Base-by-base conservation (phyloP, 305 asterid species). In the Vinca major region DNA sequence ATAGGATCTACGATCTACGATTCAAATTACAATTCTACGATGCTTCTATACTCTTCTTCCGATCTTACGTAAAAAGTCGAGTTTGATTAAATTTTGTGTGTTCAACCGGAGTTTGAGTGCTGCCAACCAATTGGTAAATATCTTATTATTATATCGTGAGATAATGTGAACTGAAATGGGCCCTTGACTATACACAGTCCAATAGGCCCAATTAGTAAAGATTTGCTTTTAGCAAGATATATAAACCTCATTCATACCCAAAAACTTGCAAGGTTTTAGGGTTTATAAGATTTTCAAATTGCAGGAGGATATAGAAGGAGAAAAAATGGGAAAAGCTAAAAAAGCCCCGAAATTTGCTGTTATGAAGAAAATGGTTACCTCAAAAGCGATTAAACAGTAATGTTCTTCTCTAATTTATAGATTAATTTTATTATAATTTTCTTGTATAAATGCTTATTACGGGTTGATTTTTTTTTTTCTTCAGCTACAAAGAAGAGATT, bases 261-360 rank as follows among this genome's bases (percentile, higher is more conserved):
- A 26, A 26, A 1, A 14, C 3, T 11, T 6, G 62, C 7, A 37
- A 11, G 70, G 19, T 39, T 54, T 33, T 52, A 52, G 47, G 70
- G 60, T 49, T 54, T 37, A 33, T 40, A 26, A 66, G 62, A 66
- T 8, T 45, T 37, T 52, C 44, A 14, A 14, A 26, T 11, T 36
- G 2, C 10, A 16, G 44, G 44, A 33, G 63, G 9, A 45, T 4
- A 33, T 33, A 11, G 43, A 45, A 41, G 20, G 17, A 45, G 54
- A 26, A 65, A 44, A 61, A 11, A 89, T 93, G 99, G 99, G 97
- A n/a, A 93, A 85, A 84, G 97, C 97, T 6, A 91, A 79, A 81
- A 93, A 81, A 71, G 4, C 84, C 11, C 96, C 90, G 51, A 91
- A 93, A 78, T 93, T 93, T 16, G 97, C 97, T 36, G 95, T 83